phyloP scores from a whole-genome alignment of 306 rosid species.

The Cucurbita pepo region DNA sequence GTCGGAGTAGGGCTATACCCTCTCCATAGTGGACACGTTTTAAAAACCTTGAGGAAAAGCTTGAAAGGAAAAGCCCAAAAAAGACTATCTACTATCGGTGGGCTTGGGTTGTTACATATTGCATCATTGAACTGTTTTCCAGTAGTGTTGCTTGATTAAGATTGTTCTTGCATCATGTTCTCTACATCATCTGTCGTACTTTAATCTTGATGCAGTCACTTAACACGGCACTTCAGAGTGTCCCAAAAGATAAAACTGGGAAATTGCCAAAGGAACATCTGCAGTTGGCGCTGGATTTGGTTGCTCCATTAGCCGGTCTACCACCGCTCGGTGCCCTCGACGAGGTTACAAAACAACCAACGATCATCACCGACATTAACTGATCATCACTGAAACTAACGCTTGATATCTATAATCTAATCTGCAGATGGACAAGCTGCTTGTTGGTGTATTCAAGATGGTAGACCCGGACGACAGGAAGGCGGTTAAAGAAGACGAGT shows the following conservation, averaged over 20 bases:
- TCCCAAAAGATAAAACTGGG: constrained; percentile 59
- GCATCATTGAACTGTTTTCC: not conserved
- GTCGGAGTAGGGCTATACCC: too few species aligned
- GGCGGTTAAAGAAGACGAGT: constrained; percentile 63
- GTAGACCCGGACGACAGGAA: constrained; percentile 41
- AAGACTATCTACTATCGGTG: too few species aligned
- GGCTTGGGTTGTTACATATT: too few species aligned
- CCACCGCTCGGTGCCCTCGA: constrained; percentile 78
- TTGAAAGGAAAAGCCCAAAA: too few species aligned
- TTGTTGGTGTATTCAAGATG: constrained; percentile 37
- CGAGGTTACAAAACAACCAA: constrained; percentile 32
- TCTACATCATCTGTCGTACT: not conserved
- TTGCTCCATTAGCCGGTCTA: constrained; percentile 69
- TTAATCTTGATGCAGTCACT: constrained; percentile 34
- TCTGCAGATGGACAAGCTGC: constrained; percentile 63
- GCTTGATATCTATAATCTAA: not conserved
- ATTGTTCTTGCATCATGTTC: not conserved
- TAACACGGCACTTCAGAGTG: constrained; percentile 38
- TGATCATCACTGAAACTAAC: not conserved
- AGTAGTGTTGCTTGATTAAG: not conserved
- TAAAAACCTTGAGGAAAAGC: too few species aligned
- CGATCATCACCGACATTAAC: not conserved
- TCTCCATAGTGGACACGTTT: too few species aligned
- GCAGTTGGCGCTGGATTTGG: constrained; percentile 40
- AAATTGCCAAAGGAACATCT: constrained; percentile 55